Evolutionary conservation across 129 eudicot genomes (phyloP), one percentile per base, ranked within the genome.

Genomic region (Flaveria trinervia): DNA sequence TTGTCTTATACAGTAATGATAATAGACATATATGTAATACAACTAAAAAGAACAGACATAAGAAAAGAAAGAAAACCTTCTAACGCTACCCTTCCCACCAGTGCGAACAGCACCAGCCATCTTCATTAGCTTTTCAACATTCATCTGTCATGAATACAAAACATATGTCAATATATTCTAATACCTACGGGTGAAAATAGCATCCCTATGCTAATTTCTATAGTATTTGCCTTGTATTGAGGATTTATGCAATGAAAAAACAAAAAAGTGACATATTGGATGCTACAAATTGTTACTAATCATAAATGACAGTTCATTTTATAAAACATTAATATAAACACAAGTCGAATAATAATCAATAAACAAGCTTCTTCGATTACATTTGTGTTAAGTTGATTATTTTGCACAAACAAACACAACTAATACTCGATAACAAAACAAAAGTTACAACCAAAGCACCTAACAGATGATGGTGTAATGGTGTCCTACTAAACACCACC

Each of bases 101-200:
- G 96, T 89, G 74, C 96, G 89, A 60, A 89, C 96, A 22, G 89
- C 85, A 84, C 96, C 91, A 46, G 92, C 96, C 96, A 89, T 89
- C 92, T 89, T 89, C 92, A n/a, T 67, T 71, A 89, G 86, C 85
- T 86, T 89, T 70, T 89, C 96, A 57, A 84, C 89, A 78, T 89
- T 87, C 96, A 89, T 89, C 96, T 89, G 85, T n/a, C 60, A 79
- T 13, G 51, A 1, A 48, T 22, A 65, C 16, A 65, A 76, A 30
- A 36, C 3, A 13, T 23, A 12, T 50, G 49, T 20, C 44, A 39
- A 25, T 59, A 9, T 25, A 45, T 45, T 75, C 14, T 10, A 7
- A 50, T 28, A 64, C n/a, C 48, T 30, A 30, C 12, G 48, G 16
- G 64, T 1, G 17, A 5, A 43, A 45, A 45, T 45, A 45, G n/a